Conservation (phyloP, 202 grass and related monocot genomes). For the Elaeis oleifera region DNA sequence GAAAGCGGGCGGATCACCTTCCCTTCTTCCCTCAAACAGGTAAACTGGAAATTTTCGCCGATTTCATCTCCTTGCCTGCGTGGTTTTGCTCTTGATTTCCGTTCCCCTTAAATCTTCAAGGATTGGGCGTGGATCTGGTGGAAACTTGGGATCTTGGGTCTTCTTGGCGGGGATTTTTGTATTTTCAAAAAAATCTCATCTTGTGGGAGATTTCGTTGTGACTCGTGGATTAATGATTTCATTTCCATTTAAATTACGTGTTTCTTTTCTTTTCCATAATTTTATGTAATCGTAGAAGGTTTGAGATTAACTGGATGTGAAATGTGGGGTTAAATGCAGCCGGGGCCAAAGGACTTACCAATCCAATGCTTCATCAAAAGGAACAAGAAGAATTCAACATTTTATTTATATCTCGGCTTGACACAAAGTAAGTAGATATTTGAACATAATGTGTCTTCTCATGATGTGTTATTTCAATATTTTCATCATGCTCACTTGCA, state of each 20-base stretch:
- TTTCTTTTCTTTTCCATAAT: neutral
- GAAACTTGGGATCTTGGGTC: neutral
- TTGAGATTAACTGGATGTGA: neutral
- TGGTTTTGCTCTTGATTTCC: neutral
- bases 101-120: neutral
- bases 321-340: constrained; percentile 35
- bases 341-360: constrained; percentile 59
- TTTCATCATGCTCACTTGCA: neutral
- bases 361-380: constrained; percentile 87
- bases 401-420: constrained; percentile 71
- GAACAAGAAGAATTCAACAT: constrained; percentile 86
- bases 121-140: neutral
- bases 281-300: constrained; percentile 3
- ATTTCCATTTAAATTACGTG: neutral
- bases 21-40: constrained; percentile 91
- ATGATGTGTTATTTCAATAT: neutral
- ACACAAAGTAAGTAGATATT: constrained; percentile 55
- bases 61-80: constrained; percentile 1
- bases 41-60: constrained; percentile 12
- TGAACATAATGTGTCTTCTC: neutral
- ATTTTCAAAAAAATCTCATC: constrained; percentile 8
- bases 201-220: constrained; percentile 10
- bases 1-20: constrained; percentile 89
- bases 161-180: constrained; percentile 3
- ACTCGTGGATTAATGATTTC: neutral